Conservation (phyloP, 2,329 filamentous ascomycete genomes). For the Trichoderma citrinoviride region DNA sequence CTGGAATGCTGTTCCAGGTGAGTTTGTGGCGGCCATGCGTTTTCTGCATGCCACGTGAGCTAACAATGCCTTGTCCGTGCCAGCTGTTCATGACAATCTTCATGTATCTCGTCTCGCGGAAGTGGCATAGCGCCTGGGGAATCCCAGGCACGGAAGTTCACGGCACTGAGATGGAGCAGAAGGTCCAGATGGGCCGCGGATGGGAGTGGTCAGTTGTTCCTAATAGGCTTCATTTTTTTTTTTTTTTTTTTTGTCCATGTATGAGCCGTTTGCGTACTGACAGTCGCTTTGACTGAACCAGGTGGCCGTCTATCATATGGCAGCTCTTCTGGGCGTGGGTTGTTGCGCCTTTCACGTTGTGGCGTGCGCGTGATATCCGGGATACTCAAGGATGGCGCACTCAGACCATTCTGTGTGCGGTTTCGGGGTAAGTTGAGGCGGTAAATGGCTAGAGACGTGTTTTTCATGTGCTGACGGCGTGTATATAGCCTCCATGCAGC, state of each 20-base stretch:
- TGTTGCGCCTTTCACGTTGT: constrained; percentile 58
- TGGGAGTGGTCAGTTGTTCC: constrained; percentile 57
- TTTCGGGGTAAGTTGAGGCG: constrained; percentile 39
- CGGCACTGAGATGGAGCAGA: constrained; percentile 50
- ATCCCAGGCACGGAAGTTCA: constrained; percentile 58
- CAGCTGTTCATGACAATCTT: constrained; percentile 57
- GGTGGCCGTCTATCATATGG: constrained; percentile 60
- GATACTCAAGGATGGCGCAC: constrained; percentile 64
- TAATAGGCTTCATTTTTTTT: neutral
- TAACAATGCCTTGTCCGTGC: neutral
- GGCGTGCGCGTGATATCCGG: constrained; percentile 57
- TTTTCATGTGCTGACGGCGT: constrained; percentile 2
- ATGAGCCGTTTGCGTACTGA: neutral
- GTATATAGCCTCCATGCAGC: constrained; percentile 56
- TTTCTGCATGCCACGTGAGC: neutral
- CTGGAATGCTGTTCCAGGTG: constrained; percentile 57
- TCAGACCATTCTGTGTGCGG: constrained; percentile 54
- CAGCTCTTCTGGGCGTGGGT: constrained; percentile 61
- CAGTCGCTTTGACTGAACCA: constrained; percentile 22
- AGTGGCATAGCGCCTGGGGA: constrained; percentile 59
- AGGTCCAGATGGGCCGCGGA: constrained; percentile 47
- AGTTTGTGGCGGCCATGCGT: constrained; percentile 20
- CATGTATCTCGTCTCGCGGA: constrained; percentile 60
- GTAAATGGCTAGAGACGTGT: neutral
- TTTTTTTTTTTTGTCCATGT: too few relatives aligned